Percentiles rank a stretch among this genome's conserved stretches.
Conservation (phyloP, 495 filamentous ascomycete species). For the Chaetomium tenue region DNA sequence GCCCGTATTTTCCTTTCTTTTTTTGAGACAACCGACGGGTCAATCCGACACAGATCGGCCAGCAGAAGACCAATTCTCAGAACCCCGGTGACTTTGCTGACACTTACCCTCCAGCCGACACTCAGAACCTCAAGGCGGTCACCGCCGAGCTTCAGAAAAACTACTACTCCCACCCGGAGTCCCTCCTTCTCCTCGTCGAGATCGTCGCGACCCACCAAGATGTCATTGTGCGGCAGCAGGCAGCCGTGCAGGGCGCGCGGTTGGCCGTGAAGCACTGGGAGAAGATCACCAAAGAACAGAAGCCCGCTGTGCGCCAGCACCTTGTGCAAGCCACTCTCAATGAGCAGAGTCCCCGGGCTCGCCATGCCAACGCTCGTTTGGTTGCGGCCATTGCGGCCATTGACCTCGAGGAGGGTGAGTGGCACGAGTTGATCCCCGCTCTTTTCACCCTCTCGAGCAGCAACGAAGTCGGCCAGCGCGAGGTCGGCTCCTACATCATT, state of each 20-base stretch:
- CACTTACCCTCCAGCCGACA: constrained; percentile 57
- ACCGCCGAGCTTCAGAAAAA: constrained; percentile 87
- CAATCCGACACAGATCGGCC: constrained; percentile 17
- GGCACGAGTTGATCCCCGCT: constrained; percentile 74
- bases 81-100: neutral
- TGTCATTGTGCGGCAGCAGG: constrained; percentile 74
- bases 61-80: neutral
- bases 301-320: constrained; percentile 73
- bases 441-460: constrained; percentile 71
- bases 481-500: constrained; percentile 88
- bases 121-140: constrained; percentile 77
- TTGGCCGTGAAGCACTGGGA: constrained; percentile 87
- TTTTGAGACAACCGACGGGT: neutral
- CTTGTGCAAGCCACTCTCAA: constrained; percentile 77
- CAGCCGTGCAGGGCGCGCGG: constrained; percentile 80
- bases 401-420: constrained; percentile 83
- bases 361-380: constrained; percentile 83
- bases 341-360: constrained; percentile 68
- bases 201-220: constrained; percentile 73
- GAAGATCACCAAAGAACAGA: constrained; percentile 55
- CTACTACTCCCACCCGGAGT: constrained; percentile 82
- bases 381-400: constrained; percentile 82
- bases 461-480: constrained; percentile 71
- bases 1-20: neutral
- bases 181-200: constrained; percentile 79